Evolutionary conservation across 1,139 yeast genomes (phyloP).

Genomic region (Pichia sp.): DNA sequence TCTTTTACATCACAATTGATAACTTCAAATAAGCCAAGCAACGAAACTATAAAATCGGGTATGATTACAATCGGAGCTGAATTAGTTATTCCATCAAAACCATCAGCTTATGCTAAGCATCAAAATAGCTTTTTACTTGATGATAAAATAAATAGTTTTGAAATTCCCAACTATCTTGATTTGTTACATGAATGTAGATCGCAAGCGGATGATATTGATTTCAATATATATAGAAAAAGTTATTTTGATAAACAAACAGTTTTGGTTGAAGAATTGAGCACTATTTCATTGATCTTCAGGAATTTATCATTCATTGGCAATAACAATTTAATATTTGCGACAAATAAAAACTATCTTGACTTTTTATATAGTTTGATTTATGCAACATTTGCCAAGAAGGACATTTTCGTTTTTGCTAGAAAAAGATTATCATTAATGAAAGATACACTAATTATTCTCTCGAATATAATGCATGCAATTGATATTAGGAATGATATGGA

Average conservation of each 20-base stretch:
- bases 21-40: constrained; percentile 11
- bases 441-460: constrained; percentile 64
- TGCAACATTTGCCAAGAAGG: constrained; percentile 41
- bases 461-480: constrained; percentile 64
- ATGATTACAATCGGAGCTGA: constrained; percentile 3
- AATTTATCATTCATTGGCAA: constrained; percentile 63
- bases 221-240: constrained; percentile 49
- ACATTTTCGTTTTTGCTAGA: constrained; percentile 45
- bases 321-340: constrained; percentile 46
- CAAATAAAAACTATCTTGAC: constrained; percentile 40
- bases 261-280: constrained; percentile 67
- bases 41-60: constrained; percentile 1
- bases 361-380: constrained; percentile 47
- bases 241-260: constrained; percentile 52
- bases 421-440: constrained; percentile 67
- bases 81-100: too few species aligned
- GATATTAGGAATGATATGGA: constrained; percentile 53
- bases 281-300: constrained; percentile 76
- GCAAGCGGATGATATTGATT: constrained; percentile 61
- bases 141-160: constrained; percentile 16
- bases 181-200: constrained; percentile 48
- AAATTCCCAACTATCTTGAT: constrained; percentile 43
- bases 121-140: too few species aligned
- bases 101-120: too few species aligned
- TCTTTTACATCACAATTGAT: constrained; percentile 53